Percentiles rank a stretch among this genome's conserved stretches.
phyloP scores from a whole-genome alignment of 208 protist genomes.

The Leishmania gerbilli region DNA sequence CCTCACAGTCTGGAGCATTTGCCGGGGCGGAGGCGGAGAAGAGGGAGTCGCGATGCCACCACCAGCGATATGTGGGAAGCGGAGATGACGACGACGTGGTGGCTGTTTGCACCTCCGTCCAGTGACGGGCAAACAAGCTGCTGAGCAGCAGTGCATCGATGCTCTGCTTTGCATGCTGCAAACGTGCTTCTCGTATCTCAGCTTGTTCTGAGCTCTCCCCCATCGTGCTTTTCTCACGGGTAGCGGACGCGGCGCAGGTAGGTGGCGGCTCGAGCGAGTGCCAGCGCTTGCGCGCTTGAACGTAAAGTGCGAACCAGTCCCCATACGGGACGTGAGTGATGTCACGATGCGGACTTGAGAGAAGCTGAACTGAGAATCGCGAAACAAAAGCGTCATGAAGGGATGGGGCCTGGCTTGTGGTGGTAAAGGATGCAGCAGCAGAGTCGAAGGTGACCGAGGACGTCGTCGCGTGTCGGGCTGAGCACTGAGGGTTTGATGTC shows the following conservation, averaged over 20 bases:
- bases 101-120: constrained; percentile 45
- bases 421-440: not conserved
- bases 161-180: constrained; percentile 6
- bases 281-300: constrained; percentile 34
- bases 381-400: not conserved
- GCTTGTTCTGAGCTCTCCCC: not conserved
- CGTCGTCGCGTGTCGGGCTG: constrained; percentile 3
- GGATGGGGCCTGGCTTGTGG: not conserved
- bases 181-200: not conserved
- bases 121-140: constrained; percentile 64
- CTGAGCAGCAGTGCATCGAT: constrained; percentile 59
- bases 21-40: not conserved
- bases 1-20: not conserved
- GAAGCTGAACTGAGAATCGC: constrained; percentile 38
- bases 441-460: not conserved
- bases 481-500: not conserved
- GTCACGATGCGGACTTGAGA: constrained; percentile 63
- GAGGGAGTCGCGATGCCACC: constrained; percentile 16
- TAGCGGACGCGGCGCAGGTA: not conserved
- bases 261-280: constrained; percentile 1
- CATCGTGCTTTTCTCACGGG: not conserved
- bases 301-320: constrained; percentile 74
- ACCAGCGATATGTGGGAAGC: constrained; percentile 33
- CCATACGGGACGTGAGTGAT: constrained; percentile 61
- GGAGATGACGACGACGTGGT: not conserved